Percentiles rank a stretch among this genome's conserved stretches.
Evolutionary conservation across 2,329 filamentous ascomycete species (phyloP).

Genomic region (Fusarium redolens): DNA sequence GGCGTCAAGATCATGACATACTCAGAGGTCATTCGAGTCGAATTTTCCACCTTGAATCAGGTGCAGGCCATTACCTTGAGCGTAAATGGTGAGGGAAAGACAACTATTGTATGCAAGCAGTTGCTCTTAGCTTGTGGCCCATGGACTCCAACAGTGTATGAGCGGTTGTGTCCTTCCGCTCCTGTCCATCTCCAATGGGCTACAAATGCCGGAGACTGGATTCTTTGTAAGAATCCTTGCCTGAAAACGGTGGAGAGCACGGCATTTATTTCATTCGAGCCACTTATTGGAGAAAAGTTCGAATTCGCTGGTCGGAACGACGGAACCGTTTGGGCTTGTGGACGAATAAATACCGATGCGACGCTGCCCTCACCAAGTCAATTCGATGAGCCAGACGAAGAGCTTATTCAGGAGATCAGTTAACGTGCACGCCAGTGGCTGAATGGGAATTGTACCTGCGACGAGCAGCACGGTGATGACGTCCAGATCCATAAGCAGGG

Average conservation of each 20-base stretch:
- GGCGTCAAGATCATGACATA: background rate
- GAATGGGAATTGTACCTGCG: rapidly evolving
- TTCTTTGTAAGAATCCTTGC: rapidly evolving
- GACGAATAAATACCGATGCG: background rate
- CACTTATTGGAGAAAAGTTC: background rate
- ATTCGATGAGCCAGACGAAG: background rate
- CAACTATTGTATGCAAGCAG: rapidly evolving
- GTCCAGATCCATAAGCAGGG: background rate
- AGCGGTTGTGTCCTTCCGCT: background rate
- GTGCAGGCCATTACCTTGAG: background rate
- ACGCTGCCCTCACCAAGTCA: background rate
- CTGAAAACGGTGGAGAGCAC: rapidly evolving
- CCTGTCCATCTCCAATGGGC: background rate
- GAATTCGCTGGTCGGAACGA: background rate
- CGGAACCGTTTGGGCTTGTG: background rate
- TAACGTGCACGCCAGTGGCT: background rate
- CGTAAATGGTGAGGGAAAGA: rapidly evolving
- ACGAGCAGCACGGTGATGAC: rapidly evolving
- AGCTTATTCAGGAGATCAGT: rapidly evolving
- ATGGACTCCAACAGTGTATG: background rate
- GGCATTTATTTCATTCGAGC: background rate
- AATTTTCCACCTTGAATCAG: rapidly evolving
- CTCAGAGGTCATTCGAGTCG: rapidly evolving
- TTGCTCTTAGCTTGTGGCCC: background rate
- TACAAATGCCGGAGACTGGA: background rate